These are phyloP conservation scores for Trametes villosa DNA, from an alignment of 768 basidiomycete genomes.

Conservation along the genomic window DNA sequence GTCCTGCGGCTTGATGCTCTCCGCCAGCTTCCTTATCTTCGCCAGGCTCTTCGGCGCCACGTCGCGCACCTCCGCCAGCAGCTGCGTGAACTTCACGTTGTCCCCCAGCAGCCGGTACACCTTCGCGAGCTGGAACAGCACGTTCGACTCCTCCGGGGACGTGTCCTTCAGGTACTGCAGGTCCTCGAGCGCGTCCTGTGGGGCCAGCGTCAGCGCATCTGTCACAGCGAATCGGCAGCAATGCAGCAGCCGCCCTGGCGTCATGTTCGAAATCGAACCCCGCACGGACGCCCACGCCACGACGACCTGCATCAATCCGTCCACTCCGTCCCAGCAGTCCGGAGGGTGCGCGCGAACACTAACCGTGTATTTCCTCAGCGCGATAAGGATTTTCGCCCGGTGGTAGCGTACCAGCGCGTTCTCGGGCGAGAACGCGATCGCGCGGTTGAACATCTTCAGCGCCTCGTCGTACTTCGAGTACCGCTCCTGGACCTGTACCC, in stretches of 20 bases:
- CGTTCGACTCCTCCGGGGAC: conserved; percentile 95
- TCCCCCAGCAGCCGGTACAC: conserved; percentile 85
- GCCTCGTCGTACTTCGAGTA: conserved; percentile 78
- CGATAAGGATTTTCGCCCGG: conserved; percentile 88
- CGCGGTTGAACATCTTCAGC: conserved; percentile 78
- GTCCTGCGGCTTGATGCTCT: conserved; percentile 66
- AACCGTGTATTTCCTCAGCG: conserved; percentile 82
- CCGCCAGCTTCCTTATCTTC: conserved; percentile 81
- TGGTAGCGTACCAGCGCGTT: conserved; percentile 95
- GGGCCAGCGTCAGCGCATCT: not conserved
- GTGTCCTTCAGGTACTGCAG: conserved; percentile 78
- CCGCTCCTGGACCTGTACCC: conserved; percentile 80
- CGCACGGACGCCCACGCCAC: conserved; percentile 17
- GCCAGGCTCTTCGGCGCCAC: conserved; percentile 88
- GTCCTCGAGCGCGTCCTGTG: conserved; percentile 78
- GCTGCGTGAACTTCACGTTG: conserved; percentile 76
- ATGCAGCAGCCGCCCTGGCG: too few relatives aligned
- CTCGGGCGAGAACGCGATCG: conserved; percentile 77
- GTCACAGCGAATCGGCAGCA: too few relatives aligned
- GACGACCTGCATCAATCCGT: conserved; percentile 35
- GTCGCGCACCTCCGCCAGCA: conserved; percentile 90
- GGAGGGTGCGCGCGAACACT: conserved; percentile 38
- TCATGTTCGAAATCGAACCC: conserved; percentile 1
- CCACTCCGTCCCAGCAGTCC: conserved; percentile 64
- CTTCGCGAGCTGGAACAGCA: conserved; percentile 94